Evolutionary conservation across 1,284 basidiomycete genomes (phyloP).

Genomic region (Ceratobasidium sp.): DNA sequence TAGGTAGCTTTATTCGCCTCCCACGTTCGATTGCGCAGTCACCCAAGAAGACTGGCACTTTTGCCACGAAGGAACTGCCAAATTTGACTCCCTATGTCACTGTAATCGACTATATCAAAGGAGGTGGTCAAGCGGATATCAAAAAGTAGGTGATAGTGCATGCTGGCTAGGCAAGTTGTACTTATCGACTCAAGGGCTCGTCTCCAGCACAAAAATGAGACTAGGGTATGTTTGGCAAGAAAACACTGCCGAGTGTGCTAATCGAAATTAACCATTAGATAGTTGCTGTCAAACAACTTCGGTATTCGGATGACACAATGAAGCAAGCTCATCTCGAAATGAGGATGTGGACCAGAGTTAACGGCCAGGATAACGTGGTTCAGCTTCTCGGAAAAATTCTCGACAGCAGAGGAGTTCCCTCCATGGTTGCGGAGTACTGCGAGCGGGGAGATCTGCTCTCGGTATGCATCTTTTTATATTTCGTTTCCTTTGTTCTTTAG

Average conservation of each 20-base stretch:
- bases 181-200: background rate
- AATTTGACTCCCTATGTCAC: conserved; percentile 12
- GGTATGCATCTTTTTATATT: background rate
- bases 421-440: conserved; percentile 23
- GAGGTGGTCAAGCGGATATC: conserved; percentile 26
- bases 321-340: conserved; percentile 20
- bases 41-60: background rate
- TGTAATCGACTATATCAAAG: conserved; percentile 10
- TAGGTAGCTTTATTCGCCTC: background rate
- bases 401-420: conserved; percentile 10
- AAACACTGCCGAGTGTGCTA: background rate
- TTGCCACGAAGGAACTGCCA: background rate
- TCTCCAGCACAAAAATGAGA: background rate
- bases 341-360: conserved; percentile 15
- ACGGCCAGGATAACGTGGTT: conserved; percentile 16
- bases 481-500: background rate
- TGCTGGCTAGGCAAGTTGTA: background rate
- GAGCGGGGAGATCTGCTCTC: conserved; percentile 26
- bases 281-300: conserved; percentile 14
- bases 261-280: background rate
- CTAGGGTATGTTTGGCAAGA: background rate
- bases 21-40: background rate
- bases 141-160: background rate
- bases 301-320: background rate
- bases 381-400: conserved; percentile 10